A percentile compares a stretch with the other conserved stretches of the same genome.
These are phyloP conservation scores for Tranzscheliella williamsii DNA, from an alignment of 1,284 basidiomycete species.

Conservation along the genomic window DNA sequence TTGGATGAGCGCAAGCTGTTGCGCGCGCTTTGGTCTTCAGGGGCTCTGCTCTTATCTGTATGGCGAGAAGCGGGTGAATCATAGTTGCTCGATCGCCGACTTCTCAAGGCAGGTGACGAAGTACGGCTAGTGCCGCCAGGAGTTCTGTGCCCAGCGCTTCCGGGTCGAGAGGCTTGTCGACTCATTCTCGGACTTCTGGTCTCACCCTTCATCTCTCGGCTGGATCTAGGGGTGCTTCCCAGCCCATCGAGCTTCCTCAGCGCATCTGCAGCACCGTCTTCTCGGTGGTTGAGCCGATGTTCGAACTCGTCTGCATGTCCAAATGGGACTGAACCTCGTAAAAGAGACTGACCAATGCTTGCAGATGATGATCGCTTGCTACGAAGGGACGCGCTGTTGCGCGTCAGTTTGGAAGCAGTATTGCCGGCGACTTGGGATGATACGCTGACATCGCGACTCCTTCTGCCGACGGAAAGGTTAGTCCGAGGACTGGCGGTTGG, in stretches of 20 bases:
- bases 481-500: not conserved
- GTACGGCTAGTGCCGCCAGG: slow-evolving; percentile 32
- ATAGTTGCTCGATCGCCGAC: slow-evolving; percentile 34
- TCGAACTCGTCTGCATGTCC: slow-evolving; percentile 42
- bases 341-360: slow-evolving; percentile 62
- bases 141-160: slow-evolving; percentile 38
- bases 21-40: slow-evolving; percentile 12
- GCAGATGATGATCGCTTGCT: slow-evolving; percentile 62
- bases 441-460: not conserved
- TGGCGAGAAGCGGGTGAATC: slow-evolving; percentile 23
- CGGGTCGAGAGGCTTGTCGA: slow-evolving; percentile 30
- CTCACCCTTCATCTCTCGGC: slow-evolving; percentile 30
- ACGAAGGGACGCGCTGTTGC: slow-evolving; percentile 21
- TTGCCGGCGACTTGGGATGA: slow-evolving; percentile 2
- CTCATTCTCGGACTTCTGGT: slow-evolving; percentile 43
- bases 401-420: slow-evolving; percentile 1
- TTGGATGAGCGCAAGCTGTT: slow-evolving; percentile 33
- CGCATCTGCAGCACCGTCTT: slow-evolving; percentile 85
- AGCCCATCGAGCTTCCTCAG: slow-evolving; percentile 91
- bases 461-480: not conserved
- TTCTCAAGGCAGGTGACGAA: slow-evolving; percentile 32
- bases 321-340: slow-evolving; percentile 48
- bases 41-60: slow-evolving; percentile 12
- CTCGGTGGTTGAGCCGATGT: slow-evolving; percentile 58
- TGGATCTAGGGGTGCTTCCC: slow-evolving; percentile 65